Conservation (phyloP, 2,329 filamentous ascomycete genomes). For the Botryotinia globosa region DNA sequence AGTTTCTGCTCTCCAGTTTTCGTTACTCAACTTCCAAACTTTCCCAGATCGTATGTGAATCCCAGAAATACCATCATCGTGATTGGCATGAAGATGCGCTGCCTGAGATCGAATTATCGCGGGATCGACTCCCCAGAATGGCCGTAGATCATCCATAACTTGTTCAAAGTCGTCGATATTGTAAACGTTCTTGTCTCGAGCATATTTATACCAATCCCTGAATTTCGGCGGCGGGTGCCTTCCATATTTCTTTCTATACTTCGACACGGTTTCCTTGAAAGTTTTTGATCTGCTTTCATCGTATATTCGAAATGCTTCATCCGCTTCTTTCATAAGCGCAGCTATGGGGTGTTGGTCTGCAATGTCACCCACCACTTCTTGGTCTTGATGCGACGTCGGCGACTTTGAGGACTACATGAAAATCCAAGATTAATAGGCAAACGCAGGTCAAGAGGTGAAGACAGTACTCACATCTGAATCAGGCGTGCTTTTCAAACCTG, state of each 20-base stretch:
- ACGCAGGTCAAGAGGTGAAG: background rate
- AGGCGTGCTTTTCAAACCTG: conserved; percentile 20
- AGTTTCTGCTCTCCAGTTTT: conserved; percentile 44
- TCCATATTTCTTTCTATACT: conserved; percentile 55
- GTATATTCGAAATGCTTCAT: conserved; percentile 35
- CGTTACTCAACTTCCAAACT: conserved; percentile 39
- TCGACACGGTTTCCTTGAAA: conserved; percentile 51
- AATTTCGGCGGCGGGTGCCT: conserved; percentile 64
- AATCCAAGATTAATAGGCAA: background rate
- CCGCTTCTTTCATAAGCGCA: conserved; percentile 37
- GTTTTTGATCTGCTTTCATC: conserved; percentile 44
- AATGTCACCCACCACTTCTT: conserved; percentile 25
- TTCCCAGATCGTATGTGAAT: conserved; percentile 37
- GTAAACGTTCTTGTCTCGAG: conserved; percentile 50
- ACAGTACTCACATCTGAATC: conserved; percentile 26
- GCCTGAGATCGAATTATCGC: conserved; percentile 43
- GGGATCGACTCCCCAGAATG: conserved; percentile 53
- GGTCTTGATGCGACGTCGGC: conserved; percentile 30
- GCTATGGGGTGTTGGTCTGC: conserved; percentile 37
- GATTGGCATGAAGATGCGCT: conserved; percentile 38
- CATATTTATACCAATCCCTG: conserved; percentile 57
- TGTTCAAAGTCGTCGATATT: conserved; percentile 63
- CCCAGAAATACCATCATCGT: conserved; percentile 30
- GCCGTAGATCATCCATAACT: conserved; percentile 60
- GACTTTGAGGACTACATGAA: conserved; percentile 30